phyloP scores from a whole-genome alignment of 768 basidiomycete genomes.

The Amanita muscaria region DNA sequence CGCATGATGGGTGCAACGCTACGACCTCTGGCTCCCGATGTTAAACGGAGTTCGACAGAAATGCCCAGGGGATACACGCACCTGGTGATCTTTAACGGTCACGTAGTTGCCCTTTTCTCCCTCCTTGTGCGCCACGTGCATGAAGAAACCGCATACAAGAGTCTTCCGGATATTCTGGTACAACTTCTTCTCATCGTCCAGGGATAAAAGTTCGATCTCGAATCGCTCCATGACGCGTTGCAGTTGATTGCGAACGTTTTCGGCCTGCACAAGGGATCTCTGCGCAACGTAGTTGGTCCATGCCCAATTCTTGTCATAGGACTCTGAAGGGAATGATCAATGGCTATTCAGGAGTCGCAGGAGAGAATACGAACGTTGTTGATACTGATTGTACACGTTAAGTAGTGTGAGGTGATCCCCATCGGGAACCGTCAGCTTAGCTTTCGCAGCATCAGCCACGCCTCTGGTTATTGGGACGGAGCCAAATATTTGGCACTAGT shows the following conservation, averaged over 20 bases:
- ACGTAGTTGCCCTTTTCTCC: too few relatives aligned
- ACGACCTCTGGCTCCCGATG: constrained; percentile 58
- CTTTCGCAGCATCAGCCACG: constrained; percentile 92
- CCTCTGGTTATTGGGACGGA: constrained; percentile 79
- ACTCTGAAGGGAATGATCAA: too few relatives aligned
- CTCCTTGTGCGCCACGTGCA: too few relatives aligned
- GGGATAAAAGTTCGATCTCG: too few relatives aligned
- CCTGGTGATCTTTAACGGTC: too few relatives aligned
- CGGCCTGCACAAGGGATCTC: constrained; percentile 51
- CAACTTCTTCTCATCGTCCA: too few relatives aligned
- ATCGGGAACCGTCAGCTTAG: constrained; percentile 79
- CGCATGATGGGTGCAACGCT: constrained; percentile 78
- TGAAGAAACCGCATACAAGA: too few relatives aligned
- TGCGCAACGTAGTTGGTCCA: constrained; percentile 84
- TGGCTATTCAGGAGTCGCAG: neutral
- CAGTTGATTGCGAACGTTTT: constrained; percentile 90
- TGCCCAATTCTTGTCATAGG: constrained; percentile 77
- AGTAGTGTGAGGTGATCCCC: constrained; percentile 94
- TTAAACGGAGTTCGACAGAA: too few relatives aligned
- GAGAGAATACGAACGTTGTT: too few relatives aligned
- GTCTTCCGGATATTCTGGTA: too few relatives aligned
- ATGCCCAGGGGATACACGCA: too few relatives aligned
- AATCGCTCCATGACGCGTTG: too few relatives aligned
- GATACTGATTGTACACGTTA: constrained; percentile 95
- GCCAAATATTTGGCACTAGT: constrained; percentile 87